phyloP scores from a whole-genome alignment of 176 grass and related monocot species.

The Aegilops tauschii region DNA sequence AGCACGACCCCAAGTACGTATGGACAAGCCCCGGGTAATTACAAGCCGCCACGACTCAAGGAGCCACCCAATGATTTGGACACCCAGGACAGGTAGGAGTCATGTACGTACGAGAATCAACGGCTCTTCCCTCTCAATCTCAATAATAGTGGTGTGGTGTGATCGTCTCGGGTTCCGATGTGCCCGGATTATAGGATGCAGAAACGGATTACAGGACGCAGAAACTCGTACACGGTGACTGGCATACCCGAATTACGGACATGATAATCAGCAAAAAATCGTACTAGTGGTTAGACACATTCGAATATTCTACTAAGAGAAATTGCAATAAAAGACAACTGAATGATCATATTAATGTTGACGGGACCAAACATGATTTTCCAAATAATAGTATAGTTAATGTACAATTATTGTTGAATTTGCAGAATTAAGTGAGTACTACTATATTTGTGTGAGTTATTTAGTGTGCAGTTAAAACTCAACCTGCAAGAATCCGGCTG shows the following conservation, averaged over 20 bases:
- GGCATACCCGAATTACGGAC: neutral
- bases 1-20: neutral
- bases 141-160: neutral
- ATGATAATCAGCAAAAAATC: neutral
- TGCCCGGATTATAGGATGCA: neutral
- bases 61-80: neutral
- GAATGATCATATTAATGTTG: too few relatives aligned
- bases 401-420: neutral
- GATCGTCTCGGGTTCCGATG: neutral
- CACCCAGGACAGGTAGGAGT: neutral
- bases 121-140: neutral
- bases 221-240: neutral
- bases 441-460: neutral
- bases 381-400: neutral
- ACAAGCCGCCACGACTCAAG: neutral
- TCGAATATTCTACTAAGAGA: too few relatives aligned
- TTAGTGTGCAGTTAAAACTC: neutral
- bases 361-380: neutral
- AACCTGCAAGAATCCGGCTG: neutral
- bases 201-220: neutral
- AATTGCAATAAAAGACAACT: too few relatives aligned
- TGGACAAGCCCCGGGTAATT: neutral
- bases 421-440: neutral
- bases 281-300: too few relatives aligned
- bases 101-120: neutral